These are phyloP conservation scores for Penstemon eatonii DNA, from an alignment of 257 asterid species.

Conservation along the genomic window DNA sequence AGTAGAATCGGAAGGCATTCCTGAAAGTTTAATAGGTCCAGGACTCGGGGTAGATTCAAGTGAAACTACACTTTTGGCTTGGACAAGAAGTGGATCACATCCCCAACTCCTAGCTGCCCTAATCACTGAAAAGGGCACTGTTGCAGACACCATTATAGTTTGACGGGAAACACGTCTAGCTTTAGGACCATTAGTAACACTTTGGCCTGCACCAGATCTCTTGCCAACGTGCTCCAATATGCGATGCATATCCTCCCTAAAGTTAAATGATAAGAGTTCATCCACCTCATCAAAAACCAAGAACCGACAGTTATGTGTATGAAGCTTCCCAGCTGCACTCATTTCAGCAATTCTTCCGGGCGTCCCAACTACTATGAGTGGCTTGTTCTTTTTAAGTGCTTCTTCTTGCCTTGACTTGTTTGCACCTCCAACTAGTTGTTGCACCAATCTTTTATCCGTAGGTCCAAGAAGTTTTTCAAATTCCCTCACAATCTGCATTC, in stretches of 20 bases:
- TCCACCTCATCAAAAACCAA: constrained; percentile 94
- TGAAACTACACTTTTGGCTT: constrained; percentile 63
- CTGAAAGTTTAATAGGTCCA: constrained; percentile 39
- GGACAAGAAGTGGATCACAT: constrained; percentile 80
- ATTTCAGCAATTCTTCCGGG: constrained; percentile 96
- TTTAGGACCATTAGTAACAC: constrained; percentile 29
- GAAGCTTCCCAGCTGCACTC: constrained; percentile 88
- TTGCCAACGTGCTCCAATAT: constrained; percentile 88
- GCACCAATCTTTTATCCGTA: constrained; percentile 71
- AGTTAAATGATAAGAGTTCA: constrained; percentile 86
- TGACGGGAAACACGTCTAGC: constrained; percentile 49
- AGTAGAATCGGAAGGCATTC: constrained; percentile 39
- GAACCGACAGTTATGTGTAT: constrained; percentile 76
- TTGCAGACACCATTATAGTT: constrained; percentile 97
- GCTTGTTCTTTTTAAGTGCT: constrained; percentile 90
- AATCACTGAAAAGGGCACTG: constrained; percentile 87
- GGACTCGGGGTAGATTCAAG: constrained; percentile 55
- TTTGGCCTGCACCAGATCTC: constrained; percentile 57
- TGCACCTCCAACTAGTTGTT: constrained; percentile 98
- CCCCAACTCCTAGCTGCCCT: constrained; percentile 97
- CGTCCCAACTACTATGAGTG: constrained; percentile 84
- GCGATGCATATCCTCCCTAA: constrained; percentile 89
- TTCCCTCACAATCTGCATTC: constrained; percentile 98
- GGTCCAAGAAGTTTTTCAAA: constrained; percentile 90
- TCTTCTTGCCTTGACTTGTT: constrained; percentile 93